A percentile compares a stretch with the other conserved stretches of the same genome.
phyloP scores from a whole-genome alignment of 441 rosid genomes.

The Syzygium malaccense region DNA sequence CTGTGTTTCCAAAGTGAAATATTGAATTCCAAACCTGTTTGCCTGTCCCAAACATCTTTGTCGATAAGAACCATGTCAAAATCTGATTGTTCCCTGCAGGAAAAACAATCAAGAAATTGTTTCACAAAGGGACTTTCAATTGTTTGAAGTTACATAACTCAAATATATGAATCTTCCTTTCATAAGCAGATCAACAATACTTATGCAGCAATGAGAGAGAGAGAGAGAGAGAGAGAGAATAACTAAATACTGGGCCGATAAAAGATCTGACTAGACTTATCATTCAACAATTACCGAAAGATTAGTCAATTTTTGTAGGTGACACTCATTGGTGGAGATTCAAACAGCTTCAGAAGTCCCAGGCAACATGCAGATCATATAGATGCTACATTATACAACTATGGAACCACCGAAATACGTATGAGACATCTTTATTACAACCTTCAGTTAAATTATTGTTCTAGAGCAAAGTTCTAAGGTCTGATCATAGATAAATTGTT shows the following conservation, averaged over 20 bases:
- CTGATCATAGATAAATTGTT: background rate
- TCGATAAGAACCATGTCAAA: constrained; percentile 61
- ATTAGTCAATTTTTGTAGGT: background rate
- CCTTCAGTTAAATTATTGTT: background rate
- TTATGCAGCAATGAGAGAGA: background rate
- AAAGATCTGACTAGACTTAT: background rate
- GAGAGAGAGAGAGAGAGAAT: background rate
- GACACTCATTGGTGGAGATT: background rate
- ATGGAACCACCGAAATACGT: background rate
- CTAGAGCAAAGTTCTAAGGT: background rate
- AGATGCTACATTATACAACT: background rate
- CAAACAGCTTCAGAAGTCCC: background rate
- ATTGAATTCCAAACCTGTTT: constrained; percentile 27
- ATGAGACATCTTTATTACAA: background rate
- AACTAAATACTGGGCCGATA: background rate
- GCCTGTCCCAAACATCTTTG: constrained; percentile 66
- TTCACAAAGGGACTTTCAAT: background rate
- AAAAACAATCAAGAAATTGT: constrained; percentile 5
- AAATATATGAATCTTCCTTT: background rate
- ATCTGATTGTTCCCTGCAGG: constrained; percentile 32
- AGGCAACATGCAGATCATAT: background rate
- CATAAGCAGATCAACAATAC: background rate
- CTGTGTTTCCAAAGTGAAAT: constrained; percentile 22
- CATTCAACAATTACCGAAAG: background rate
- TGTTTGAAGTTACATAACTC: background rate